Evolutionary conservation across 106 monocot species (phyloP), one percentile per base, ranked within the genome.

Genomic region (Dactylorhiza incarnata): DNA sequence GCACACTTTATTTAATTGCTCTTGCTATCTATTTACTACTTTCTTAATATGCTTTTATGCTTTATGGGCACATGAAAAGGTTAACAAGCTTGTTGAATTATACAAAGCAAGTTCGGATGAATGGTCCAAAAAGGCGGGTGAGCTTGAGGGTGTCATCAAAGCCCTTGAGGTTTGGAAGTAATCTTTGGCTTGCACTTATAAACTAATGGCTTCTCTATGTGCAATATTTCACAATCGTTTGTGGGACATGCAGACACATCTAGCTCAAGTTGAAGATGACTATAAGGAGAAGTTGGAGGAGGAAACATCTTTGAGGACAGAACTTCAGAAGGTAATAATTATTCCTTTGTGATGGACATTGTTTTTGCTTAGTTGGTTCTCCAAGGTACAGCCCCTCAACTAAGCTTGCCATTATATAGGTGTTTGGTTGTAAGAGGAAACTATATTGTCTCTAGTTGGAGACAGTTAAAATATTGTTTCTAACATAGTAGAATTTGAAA

Each of bases 81-180:
- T 87, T 50, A 82, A 80, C 65, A 94, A 94, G 83, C 89, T 99
- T 81, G 94, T 77, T 77, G 99, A 88, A 51, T 87, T 99, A 50
- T 86, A 99, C 78, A 99, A 99, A 77, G 94, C 81, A 66, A 94
- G 94, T 79, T 89, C 99, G 9, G 91, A 86, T 26, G 99, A 91
- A 84, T 94, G 94, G 94, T 94, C 94, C 52, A 88, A 84, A 82
- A 99, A 99, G 68, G 84, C 94, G 23, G 89, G 88, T 63, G 94
- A 99, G 53, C 99, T 94, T 72, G 94, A 94, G 77, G 99, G 99
- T 82, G 99, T 94, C 25, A 91, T 99, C 43, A 99, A 94, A 80
- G 99, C 99, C 45, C 78, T 99, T 72, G 99, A 99, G 86, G 96
- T 94, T 59, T 75, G 78, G 50, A 72, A 12, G 17, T 69, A 24